Conservation (phyloP, 495 filamentous ascomycete species). For the Lasiosphaeris hirsuta region DNA sequence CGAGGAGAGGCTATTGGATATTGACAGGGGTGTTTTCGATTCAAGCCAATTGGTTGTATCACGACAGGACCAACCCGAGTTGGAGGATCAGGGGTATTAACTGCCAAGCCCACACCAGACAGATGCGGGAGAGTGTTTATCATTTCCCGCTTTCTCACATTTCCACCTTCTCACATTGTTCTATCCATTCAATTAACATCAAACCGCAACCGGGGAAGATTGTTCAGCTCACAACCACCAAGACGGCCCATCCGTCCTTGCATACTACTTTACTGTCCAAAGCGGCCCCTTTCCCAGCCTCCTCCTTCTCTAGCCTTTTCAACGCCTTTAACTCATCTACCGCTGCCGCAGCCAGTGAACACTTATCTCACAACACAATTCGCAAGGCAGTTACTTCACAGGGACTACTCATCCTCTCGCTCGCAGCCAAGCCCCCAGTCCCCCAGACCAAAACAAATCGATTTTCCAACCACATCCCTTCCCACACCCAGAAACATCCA, state of each 20-base stretch:
- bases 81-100: not conserved
- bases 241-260: not conserved
- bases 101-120: not conserved
- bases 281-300: constrained; percentile 6
- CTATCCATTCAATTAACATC: too few relatives aligned
- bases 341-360: too few relatives aligned
- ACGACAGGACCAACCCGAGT: not conserved
- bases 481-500: constrained; percentile 1
- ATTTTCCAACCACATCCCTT: constrained; percentile 1
- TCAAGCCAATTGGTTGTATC: not conserved
- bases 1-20: not conserved
- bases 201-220: too few relatives aligned
- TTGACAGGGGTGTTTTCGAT: constrained; percentile 2
- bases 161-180: too few relatives aligned
- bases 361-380: too few relatives aligned
- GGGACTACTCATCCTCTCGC: not conserved
- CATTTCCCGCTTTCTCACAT: too few relatives aligned
- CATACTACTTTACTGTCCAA: constrained; percentile 1
- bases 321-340: constrained; percentile 5
- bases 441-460: constrained; percentile 2
- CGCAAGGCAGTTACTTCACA: not conserved
- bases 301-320: constrained; percentile 2
- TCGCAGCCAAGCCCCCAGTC: not conserved
- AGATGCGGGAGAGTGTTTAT: too few relatives aligned
- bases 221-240: constrained; percentile 1